Conservation (phyloP, 352 stramenopile genomes). For the Phytophthora agathidicida region DNA sequence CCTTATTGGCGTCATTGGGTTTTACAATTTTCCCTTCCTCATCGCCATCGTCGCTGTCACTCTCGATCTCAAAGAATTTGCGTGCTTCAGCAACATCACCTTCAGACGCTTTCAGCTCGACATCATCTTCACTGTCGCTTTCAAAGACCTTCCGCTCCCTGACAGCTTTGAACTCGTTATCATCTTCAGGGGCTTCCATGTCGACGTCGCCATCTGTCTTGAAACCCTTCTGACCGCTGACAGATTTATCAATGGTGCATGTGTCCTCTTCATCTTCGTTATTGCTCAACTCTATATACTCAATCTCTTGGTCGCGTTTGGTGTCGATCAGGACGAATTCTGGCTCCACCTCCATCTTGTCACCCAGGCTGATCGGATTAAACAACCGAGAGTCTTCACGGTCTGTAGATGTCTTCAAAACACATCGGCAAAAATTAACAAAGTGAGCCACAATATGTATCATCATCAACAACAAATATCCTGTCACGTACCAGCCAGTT, state of each 20-base stretch:
- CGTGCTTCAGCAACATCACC: not conserved
- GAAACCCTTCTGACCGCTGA: slow-evolving; percentile 2
- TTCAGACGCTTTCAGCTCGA: not conserved
- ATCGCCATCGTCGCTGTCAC: slow-evolving; percentile 4
- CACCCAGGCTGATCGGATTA: slow-evolving; percentile 37
- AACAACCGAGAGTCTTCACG: slow-evolving; percentile 39
- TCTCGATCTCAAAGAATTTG: slow-evolving; percentile 2
- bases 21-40: not conserved
- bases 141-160: slow-evolving; percentile 10
- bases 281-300: slow-evolving; percentile 18
- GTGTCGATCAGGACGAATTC: slow-evolving; percentile 46
- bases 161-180: not conserved
- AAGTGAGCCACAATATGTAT: slow-evolving; percentile 3
- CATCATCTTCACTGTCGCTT: not conserved
- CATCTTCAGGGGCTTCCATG: slow-evolving; percentile 2
- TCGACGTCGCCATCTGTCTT: slow-evolving; percentile 10
- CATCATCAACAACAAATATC: not conserved
- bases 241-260: not conserved
- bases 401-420: slow-evolving; percentile 40
- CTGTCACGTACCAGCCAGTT: slow-evolving; percentile 57
- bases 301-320: slow-evolving; percentile 20
- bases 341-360: slow-evolving; percentile 23
- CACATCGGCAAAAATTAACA: slow-evolving; percentile 4
- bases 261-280: slow-evolving; percentile 1
- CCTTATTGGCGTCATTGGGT: not conserved